phyloP scores from a whole-genome alignment of 371 early-diverging fungal genomes.

The Zopfochytrium polystomum region DNA sequence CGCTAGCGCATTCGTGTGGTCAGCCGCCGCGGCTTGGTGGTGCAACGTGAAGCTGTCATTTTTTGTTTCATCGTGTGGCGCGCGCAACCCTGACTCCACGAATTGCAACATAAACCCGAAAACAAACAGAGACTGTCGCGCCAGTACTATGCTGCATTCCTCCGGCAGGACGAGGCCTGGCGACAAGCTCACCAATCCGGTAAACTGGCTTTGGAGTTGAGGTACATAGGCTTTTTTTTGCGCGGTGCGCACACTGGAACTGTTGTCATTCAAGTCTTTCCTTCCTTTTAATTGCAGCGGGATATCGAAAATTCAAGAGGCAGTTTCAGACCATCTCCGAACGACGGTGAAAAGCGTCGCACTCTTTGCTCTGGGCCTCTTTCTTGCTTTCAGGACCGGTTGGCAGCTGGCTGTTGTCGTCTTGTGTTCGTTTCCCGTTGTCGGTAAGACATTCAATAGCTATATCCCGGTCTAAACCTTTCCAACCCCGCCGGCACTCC shows the following conservation, averaged over 20 bases:
- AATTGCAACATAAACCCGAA: too few relatives aligned
- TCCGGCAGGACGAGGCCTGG: too few relatives aligned
- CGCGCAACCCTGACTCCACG: too few relatives aligned
- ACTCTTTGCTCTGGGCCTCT: constrained; percentile 15
- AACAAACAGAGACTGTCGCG: too few relatives aligned
- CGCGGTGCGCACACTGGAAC: too few relatives aligned
- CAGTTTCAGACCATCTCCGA: constrained; percentile 7
- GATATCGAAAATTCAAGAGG: neutral
- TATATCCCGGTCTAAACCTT: neutral
- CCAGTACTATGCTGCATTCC: too few relatives aligned
- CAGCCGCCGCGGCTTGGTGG: neutral
- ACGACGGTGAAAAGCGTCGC: constrained; percentile 4
- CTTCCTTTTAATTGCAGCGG: too few relatives aligned
- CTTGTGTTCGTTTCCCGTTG: constrained; percentile 18
- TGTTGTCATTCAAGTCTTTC: too few relatives aligned
- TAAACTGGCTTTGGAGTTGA: neutral
- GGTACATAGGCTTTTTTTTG: neutral
- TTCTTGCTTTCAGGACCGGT: constrained; percentile 5
- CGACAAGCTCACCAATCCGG: neutral
- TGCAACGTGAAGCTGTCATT: neutral
- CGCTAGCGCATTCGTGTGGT: neutral
- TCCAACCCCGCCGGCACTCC: neutral
- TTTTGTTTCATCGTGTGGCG: too few relatives aligned
- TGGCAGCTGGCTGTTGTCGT: constrained; percentile 14
- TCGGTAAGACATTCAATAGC: constrained; percentile 4